Percentiles rank a stretch among this genome's conserved stretches.
phyloP scores from a whole-genome alignment of 2,329 filamentous ascomycete genomes.

The Aureobasidium mangrovei region DNA sequence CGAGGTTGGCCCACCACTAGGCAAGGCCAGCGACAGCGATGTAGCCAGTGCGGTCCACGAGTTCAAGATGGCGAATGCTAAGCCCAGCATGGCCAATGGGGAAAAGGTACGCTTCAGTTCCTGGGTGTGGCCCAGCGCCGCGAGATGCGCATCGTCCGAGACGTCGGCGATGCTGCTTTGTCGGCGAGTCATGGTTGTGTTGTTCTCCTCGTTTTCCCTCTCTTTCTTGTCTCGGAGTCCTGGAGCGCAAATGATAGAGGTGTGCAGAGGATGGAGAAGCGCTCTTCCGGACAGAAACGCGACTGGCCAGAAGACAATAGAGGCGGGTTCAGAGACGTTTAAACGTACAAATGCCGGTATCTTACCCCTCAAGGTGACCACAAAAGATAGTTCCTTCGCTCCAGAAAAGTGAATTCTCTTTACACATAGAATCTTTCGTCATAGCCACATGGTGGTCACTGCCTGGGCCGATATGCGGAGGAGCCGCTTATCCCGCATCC shows the following conservation, averaged over 20 bases:
- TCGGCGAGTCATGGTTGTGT: conserved; percentile 6
- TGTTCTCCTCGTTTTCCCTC: neutral
- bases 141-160: conserved; percentile 40
- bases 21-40: conserved; percentile 52
- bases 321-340: neutral
- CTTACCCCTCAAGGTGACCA: conserved; percentile 10
- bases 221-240: neutral
- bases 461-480: conserved; percentile 9
- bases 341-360: neutral
- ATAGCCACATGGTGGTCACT: conserved; percentile 2
- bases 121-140: conserved; percentile 49
- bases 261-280: neutral
- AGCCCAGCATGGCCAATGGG: conserved; percentile 50
- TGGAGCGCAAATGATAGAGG: neutral
- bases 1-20: conserved; percentile 60
- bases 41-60: conserved; percentile 55
- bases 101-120: conserved; percentile 52
- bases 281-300: neutral
- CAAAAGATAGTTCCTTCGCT: conserved; percentile 3
- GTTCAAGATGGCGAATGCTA: conserved; percentile 56
- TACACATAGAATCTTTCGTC: conserved; percentile 4
- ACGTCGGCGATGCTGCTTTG: conserved; percentile 10
- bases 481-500: conserved; percentile 1
- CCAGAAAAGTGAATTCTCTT: conserved; percentile 9
- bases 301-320: neutral